A percentile compares a stretch with the other conserved stretches of the same genome.
phyloP scores from a whole-genome alignment of 371 early-diverging fungal genomes.

The Encephalitozoon cuniculi region DNA sequence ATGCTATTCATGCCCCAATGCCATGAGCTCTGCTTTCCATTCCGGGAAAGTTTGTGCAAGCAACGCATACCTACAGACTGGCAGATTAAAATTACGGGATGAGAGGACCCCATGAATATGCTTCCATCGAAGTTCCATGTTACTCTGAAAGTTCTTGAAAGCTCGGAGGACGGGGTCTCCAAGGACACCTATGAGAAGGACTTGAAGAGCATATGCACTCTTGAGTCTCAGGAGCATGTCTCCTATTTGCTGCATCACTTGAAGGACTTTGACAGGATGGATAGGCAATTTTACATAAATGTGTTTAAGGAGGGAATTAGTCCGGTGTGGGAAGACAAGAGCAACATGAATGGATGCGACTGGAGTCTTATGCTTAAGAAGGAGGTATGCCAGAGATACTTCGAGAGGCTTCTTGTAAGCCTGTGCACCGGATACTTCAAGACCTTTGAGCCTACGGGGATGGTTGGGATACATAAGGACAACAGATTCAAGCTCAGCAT shows the following conservation, averaged over 20 bases:
- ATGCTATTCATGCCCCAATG: no score
- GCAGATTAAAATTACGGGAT: background rate
- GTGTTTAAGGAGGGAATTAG: constrained; percentile 59
- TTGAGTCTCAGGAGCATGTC: constrained; percentile 28
- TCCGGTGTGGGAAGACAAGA: constrained; percentile 61
- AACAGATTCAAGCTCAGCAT: constrained; percentile 53
- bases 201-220: constrained; percentile 45
- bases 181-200: constrained; percentile 40
- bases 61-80: no score
- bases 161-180: background rate
- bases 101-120: background rate
- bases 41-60: no score
- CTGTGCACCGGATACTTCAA: constrained; percentile 43
- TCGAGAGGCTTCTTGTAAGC: constrained; percentile 53
- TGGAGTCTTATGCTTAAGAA: constrained; percentile 55
- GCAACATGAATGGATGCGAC: constrained; percentile 58
- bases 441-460: constrained; percentile 56
- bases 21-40: no score
- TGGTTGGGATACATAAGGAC: constrained; percentile 52
- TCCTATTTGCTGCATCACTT: constrained; percentile 36
- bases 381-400: constrained; percentile 48
- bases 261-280: constrained; percentile 28
- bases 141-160: constrained; percentile 29
- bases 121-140: constrained; percentile 9
- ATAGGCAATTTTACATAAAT: constrained; percentile 50